A percentile compares a stretch with the other conserved stretches of the same genome.
Conservation (phyloP, 1,284 basidiomycete genomes). For the Tremellales sp. region DNA sequence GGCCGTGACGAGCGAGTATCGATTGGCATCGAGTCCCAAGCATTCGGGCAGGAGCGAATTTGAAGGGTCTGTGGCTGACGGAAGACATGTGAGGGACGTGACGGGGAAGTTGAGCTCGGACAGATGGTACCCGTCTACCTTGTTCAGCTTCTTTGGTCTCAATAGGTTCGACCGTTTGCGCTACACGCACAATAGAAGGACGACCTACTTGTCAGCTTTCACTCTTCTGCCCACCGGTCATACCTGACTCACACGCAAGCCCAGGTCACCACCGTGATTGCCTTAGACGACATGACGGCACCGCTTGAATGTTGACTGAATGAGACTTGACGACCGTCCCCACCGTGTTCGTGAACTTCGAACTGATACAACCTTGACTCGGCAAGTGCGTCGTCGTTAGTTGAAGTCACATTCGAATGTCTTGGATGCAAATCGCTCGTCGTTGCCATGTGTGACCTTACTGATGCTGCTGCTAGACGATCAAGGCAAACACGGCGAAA, state of each 20-base stretch:
- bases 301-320: too few relatives aligned
- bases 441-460: too few relatives aligned
- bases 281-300: too few relatives aligned
- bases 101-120: slow-evolving; percentile 84
- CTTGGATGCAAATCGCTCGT: too few relatives aligned
- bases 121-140: slow-evolving; percentile 60
- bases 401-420: too few relatives aligned
- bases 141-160: not conserved
- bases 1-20: slow-evolving; percentile 75
- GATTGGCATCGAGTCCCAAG: slow-evolving; percentile 68
- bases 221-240: not conserved
- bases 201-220: not conserved
- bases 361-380: too few relatives aligned
- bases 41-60: slow-evolving; percentile 51
- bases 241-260: not conserved
- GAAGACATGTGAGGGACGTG: slow-evolving; percentile 64
- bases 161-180: not conserved
- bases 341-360: too few relatives aligned
- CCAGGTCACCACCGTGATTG: not conserved
- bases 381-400: too few relatives aligned
- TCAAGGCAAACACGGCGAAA: too few relatives aligned
- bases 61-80: slow-evolving; percentile 30
- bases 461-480: too few relatives aligned
- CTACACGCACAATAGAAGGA: not conserved
- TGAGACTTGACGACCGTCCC: too few relatives aligned